phyloP scores from a whole-genome alignment of 164 flowering plant genomes.

The Buxus sempervirens region DNA sequence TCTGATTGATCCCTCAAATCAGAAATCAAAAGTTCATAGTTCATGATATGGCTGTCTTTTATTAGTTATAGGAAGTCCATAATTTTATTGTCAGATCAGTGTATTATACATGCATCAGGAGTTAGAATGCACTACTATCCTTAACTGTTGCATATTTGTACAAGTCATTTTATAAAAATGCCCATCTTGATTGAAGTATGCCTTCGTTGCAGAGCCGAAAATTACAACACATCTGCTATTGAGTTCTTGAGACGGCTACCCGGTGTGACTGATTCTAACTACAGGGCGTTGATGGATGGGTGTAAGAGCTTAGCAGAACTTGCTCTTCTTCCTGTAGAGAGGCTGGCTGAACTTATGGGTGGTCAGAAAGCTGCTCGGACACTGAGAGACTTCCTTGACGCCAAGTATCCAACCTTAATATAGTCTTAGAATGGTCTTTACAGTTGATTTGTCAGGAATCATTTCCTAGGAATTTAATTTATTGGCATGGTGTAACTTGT shows the following conservation, averaged over 20 bases:
- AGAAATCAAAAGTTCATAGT: too few species aligned
- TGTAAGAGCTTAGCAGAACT: slow-evolving; percentile 87
- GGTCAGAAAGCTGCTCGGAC: slow-evolving; percentile 83
- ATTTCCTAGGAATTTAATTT: neutral
- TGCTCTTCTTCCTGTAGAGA: slow-evolving; percentile 75
- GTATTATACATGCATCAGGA: too few species aligned
- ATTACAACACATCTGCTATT: slow-evolving; percentile 89
- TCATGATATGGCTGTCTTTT: too few species aligned
- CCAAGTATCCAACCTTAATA: slow-evolving; percentile 81
- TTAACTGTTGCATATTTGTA: too few species aligned
- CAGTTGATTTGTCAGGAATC: neutral
- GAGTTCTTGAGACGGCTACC: slow-evolving; percentile 93
- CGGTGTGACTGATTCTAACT: slow-evolving; percentile 90
- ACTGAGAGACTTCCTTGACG: slow-evolving; percentile 87
- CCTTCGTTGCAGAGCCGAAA: slow-evolving; percentile 69
- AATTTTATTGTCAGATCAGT: too few species aligned
- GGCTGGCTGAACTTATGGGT: slow-evolving; percentile 86
- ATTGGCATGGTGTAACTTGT: neutral
- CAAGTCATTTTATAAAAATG: too few species aligned
- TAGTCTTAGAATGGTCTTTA: slow-evolving; percentile 17
- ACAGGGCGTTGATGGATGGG: slow-evolving; percentile 83
- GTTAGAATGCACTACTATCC: too few species aligned
- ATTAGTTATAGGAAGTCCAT: too few species aligned
- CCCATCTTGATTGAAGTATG: too few species aligned
- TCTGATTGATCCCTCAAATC: neutral